phyloP scores from a whole-genome alignment of 1,139 yeast genomes.

The Pichia sp. region DNA sequence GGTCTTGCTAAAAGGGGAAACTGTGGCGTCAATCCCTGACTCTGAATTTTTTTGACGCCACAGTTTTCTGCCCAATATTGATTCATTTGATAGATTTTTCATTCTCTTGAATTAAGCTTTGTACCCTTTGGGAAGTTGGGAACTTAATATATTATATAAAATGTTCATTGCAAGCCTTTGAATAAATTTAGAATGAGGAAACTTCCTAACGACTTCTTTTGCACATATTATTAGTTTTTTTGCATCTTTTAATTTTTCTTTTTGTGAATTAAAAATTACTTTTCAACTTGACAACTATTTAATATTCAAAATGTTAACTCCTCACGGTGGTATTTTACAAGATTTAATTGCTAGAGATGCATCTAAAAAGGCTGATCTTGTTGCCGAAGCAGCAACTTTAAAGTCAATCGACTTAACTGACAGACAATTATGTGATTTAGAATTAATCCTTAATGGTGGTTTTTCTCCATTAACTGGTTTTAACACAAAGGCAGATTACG shows the following conservation, averaged over 20 bases:
- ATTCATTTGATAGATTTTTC: no score
- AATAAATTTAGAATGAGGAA: no score
- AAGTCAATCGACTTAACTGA: constrained; percentile 60
- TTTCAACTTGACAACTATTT: neutral
- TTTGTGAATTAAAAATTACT: neutral
- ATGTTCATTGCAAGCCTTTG: no score
- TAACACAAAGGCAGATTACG: constrained; percentile 73
- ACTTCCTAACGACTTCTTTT: neutral
- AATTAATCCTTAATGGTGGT: constrained; percentile 87
- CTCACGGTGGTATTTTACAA: constrained; percentile 87
- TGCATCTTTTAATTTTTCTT: neutral
- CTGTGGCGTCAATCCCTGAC: no score
- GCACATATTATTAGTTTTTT: neutral
- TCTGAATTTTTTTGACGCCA: no score
- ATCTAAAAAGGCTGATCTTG: constrained; percentile 47
- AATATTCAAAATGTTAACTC: constrained; percentile 56
- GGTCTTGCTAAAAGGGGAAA: no score
- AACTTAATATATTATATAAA: no score
- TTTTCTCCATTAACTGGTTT: constrained; percentile 91
- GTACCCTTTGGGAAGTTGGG: no score
- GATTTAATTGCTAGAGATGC: constrained; percentile 83
- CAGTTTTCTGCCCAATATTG: no score
- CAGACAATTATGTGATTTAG: constrained; percentile 90
- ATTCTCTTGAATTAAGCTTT: no score
- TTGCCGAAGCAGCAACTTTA: constrained; percentile 52